Evolutionary conservation across 108 stramenopile genomes (phyloP), one percentile per base, ranked within the genome.

Genomic region (Pseudonitzschia pungens): DNA sequence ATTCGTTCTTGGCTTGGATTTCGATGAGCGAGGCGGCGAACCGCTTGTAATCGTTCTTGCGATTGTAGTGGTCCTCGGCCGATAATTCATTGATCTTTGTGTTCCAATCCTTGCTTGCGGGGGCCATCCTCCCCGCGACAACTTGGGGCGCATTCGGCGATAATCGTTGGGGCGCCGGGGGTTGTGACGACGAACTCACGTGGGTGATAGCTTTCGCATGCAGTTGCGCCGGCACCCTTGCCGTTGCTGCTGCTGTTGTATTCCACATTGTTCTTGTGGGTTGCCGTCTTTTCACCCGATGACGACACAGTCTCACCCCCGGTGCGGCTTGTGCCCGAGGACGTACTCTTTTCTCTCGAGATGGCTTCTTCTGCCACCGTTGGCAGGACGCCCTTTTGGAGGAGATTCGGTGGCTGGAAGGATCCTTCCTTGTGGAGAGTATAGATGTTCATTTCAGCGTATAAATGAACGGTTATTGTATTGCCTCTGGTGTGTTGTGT

Each of bases 1-100:
- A 55, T 26, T 55, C 54, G 24, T 55, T 26, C 26, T 55, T 55
- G 54, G 54, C 54, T 10, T 55, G 54, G 54, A 55, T 55, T 10
- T 55, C 24, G 26, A 55, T 55, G 54, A 55, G 54, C 16, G 45
- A 48, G 3, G 45, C 14, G 45, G 36, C 45, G 10, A 48, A 48
- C 14, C 18, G 4, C 18, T 48, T 48, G 18, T 48, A 18, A 57
- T 57, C 26, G 1, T 48, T 48, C 18, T 10, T 48, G 18, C 12
- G 45, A 57, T 57, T 57, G 10, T 22, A 2, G 45, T 48, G 1
- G 45, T 48, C 1, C 1, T 48, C 14, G 14, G n/a, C n/a, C n/a
- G n/a, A n/a, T n/a, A n/a, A n/a, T n/a, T n/a, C n/a, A n/a, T n/a
- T n/a, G n/a, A n/a, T n/a, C n/a, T n/a, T n/a, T n/a, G n/a, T n/a